Evolutionary conservation across 1,284 basidiomycete genomes (phyloP).

Genomic region (Malassezia dermatis): DNA sequence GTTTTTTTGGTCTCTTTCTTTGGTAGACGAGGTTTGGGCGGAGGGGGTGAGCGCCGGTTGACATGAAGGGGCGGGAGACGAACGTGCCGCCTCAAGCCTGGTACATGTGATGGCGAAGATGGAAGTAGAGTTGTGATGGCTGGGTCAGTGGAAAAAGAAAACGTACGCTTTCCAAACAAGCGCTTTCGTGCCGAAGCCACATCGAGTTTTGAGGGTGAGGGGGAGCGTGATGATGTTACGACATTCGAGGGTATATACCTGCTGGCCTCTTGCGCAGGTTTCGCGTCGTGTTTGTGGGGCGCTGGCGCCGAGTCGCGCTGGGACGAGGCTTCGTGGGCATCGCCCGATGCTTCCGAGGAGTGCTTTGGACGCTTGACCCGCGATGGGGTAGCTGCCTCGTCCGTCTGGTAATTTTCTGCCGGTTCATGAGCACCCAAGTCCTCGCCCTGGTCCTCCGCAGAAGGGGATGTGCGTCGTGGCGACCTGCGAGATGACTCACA

Average conservation of each 20-base stretch:
- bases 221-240: neutral
- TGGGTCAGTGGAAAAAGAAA: neutral
- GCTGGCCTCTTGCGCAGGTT: neutral
- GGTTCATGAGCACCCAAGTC: too few species aligned
- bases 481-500: neutral
- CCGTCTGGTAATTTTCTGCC: neutral
- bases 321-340: neutral
- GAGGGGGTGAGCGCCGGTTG: slow-evolving; percentile 12
- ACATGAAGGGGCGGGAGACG: slow-evolving; percentile 10
- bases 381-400: neutral
- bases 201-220: neutral
- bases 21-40: neutral
- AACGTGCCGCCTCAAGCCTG: slow-evolving; percentile 3
- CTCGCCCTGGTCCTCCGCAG: too few species aligned
- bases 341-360: neutral
- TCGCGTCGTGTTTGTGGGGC: too few species aligned
- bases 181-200: slow-evolving; percentile 2
- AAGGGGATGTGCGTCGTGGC: neutral
- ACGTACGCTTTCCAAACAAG: slow-evolving; percentile 17
- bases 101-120: neutral
- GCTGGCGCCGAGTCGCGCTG: too few species aligned
- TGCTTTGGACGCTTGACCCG: neutral
- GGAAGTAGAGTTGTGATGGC: neutral
- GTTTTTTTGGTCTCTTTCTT: neutral
- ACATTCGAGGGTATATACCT: neutral